These are phyloP conservation scores for Penicillium malachiteum DNA, from an alignment of 495 filamentous ascomycete species.

Conservation along the genomic window DNA sequence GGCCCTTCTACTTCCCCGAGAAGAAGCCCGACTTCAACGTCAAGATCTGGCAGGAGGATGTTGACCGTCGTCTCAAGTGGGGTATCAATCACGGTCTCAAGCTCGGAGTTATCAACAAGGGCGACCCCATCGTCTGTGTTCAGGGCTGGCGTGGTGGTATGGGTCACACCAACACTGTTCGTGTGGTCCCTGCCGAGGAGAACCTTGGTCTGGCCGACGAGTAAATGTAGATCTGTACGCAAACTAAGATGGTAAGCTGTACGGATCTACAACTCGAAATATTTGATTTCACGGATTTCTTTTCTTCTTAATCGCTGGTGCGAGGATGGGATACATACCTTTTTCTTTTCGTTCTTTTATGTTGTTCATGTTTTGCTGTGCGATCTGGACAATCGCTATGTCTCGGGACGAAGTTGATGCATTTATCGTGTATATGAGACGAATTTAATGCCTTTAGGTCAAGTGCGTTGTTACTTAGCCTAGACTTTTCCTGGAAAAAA, in stretches of 20 bases:
- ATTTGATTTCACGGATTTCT: slow-evolving; percentile 5
- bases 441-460: slow-evolving; percentile 27
- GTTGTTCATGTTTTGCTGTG: slow-evolving; percentile 10
- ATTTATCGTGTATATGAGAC: slow-evolving; percentile 32
- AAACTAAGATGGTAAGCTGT: slow-evolving; percentile 14
- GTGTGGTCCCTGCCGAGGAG: slow-evolving; percentile 65
- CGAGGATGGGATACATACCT: slow-evolving; percentile 30
- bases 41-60: slow-evolving; percentile 92
- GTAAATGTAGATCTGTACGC: slow-evolving; percentile 26
- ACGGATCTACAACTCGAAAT: slow-evolving; percentile 1
- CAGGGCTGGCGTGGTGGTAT: slow-evolving; percentile 97
- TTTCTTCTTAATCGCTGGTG: slow-evolving; percentile 24
- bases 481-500: slow-evolving; percentile 5
- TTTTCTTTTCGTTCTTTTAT: slow-evolving; percentile 16
- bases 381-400: slow-evolving; percentile 25
- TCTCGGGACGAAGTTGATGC: slow-evolving; percentile 17
- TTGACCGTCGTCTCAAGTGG: slow-evolving; percentile 95
- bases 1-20: slow-evolving; percentile 92
- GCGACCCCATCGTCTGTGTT: slow-evolving; percentile 87
- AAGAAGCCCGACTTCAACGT: slow-evolving; percentile 92
- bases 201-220: slow-evolving; percentile 54
- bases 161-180: slow-evolving; percentile 96
- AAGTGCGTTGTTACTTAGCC: slow-evolving; percentile 13
- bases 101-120: slow-evolving; percentile 77
- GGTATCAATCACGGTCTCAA: slow-evolving; percentile 80